Evolutionary conservation across 2,329 filamentous ascomycete species (phyloP).

Genomic region (Apiospora marii): DNA sequence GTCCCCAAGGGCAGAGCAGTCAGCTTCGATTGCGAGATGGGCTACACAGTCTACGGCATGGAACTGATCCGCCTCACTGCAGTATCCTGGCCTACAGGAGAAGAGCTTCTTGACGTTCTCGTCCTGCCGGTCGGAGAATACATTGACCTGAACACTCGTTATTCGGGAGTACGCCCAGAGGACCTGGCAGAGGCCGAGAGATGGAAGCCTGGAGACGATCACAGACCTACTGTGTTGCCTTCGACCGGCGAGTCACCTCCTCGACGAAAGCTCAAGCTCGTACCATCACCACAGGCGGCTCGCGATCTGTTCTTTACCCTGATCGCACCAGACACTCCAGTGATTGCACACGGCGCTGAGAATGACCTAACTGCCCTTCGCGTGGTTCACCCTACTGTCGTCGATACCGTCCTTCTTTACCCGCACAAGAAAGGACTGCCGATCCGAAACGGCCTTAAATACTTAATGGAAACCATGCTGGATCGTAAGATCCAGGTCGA

Average conservation of each 20-base stretch:
- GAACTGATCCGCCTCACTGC: slow-evolving; percentile 92
- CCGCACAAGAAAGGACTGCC: slow-evolving; percentile 82
- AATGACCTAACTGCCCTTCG: slow-evolving; percentile 91
- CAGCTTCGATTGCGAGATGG: slow-evolving; percentile 97
- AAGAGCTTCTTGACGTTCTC: slow-evolving; percentile 80
- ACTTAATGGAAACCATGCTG: slow-evolving; percentile 74
- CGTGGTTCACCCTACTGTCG: slow-evolving; percentile 82
- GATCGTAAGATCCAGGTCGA: slow-evolving; percentile 78
- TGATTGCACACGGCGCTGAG: slow-evolving; percentile 93
- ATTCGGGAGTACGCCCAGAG: slow-evolving; percentile 84
- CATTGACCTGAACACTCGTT: slow-evolving; percentile 90
- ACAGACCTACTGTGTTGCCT: slow-evolving; percentile 37
- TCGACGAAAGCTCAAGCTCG: slow-evolving; percentile 69
- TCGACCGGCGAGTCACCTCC: slow-evolving; percentile 36
- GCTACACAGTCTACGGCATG: slow-evolving; percentile 86
- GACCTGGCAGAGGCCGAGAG: slow-evolving; percentile 75
- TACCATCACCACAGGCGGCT: slow-evolving; percentile 76
- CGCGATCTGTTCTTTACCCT: slow-evolving; percentile 79
- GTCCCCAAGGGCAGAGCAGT: slow-evolving; percentile 68
- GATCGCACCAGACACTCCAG: slow-evolving; percentile 77
- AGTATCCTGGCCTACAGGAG: slow-evolving; percentile 82
- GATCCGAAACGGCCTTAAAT: slow-evolving; percentile 78
- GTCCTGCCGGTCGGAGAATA: slow-evolving; percentile 85
- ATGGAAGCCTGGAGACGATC: slow-evolving; percentile 50
- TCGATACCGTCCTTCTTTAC: slow-evolving; percentile 87